Evolutionary conservation across 768 basidiomycete genomes (phyloP), one percentile per base, ranked within the genome.

Genomic region (Tylopilus plumbeoviolaceoides): DNA sequence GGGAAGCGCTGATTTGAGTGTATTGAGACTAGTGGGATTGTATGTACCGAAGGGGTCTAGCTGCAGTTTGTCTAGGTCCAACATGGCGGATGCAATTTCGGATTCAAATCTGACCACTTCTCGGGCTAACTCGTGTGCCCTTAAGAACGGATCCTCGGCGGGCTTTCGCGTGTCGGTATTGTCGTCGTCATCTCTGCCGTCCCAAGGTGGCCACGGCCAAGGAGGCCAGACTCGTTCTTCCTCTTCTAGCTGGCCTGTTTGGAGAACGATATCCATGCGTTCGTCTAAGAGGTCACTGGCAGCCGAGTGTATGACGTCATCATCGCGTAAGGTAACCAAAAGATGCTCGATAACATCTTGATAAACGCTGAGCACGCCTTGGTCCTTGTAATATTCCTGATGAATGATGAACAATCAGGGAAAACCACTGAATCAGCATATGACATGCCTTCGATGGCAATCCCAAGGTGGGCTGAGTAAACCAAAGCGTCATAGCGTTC

Each of bases 311-410:
- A 64, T 18, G 35, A 70, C 56, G 44, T 71, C 66, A 17, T 74
- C 69, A 44, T 82, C 78, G 33, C 80, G 78, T 5, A 94, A 70
- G 5, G 78, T 72, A 20, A 76, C 58, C 23, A 98, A 76, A 15
- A 95, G 73, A 18, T 80, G 77, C 59, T 85, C 81, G 18, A 94
- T 71, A 21, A 90, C 84, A 39, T 73, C 70, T 52, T 77, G 74
- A 67, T 97, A 97, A 15, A 87, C 66, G n/a, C 79, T 75, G n/a
- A 82, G 69, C 35, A 91, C 79, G 0, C 73, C 68, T 50, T 83
- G 74, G 44, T 98, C 95, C 48, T 85, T 79, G 68, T 91, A 98
- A 67, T 98, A 97, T 72, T 95, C 92, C 87, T 92, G 27, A 9
- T 5, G 57, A 11, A 35, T 36, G 51, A 35, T 48, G 25, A 55